These are phyloP conservation scores for Meredithiella fracta DNA, from an alignment of 2,329 filamentous ascomycete genomes.

Conservation along the genomic window DNA sequence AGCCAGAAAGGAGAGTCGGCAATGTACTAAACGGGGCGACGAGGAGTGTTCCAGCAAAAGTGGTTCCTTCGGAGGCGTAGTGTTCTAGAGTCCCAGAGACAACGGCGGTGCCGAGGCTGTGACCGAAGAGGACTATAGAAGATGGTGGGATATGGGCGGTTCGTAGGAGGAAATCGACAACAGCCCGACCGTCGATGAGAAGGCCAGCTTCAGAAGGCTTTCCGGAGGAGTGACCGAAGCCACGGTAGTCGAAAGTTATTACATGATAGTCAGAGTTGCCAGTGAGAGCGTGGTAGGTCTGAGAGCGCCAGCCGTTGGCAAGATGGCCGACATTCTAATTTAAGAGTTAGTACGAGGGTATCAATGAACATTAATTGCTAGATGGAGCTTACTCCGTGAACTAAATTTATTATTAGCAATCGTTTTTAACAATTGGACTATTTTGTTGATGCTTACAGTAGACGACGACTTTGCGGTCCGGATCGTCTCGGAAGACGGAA, in stretches of 20 bases:
- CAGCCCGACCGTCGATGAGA: conserved; percentile 58
- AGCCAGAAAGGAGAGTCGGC: conserved; percentile 55
- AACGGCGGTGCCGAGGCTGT: conserved; percentile 79
- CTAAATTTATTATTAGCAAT: conserved; percentile 5
- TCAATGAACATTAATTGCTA: not conserved
- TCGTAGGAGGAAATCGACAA: conserved; percentile 56
- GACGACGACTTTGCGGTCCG: conserved; percentile 42
- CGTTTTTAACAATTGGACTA: no score
- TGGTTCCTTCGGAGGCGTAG: conserved; percentile 42
- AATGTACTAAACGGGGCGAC: conserved; percentile 66
- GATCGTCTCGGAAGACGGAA: conserved; percentile 46
- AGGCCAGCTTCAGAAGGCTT: conserved; percentile 64
- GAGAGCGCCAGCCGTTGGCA: conserved; percentile 59
- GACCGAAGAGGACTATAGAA: conserved; percentile 66
- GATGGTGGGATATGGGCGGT: conserved; percentile 47
- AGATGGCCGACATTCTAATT: conserved; percentile 68
- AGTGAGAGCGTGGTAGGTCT: conserved; percentile 61
- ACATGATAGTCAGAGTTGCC: conserved; percentile 62
- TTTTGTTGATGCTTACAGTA: conserved; percentile 27
- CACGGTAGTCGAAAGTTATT: conserved; percentile 79
- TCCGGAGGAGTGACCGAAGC: conserved; percentile 71
- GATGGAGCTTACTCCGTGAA: conserved; percentile 15
- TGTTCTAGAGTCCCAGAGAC: conserved; percentile 57
- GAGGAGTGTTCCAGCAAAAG: conserved; percentile 67
- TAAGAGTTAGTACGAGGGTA: conserved; percentile 20